Evolutionary conservation across 495 filamentous ascomycete genomes (phyloP), one percentile per base, ranked within the genome.

Genomic region (Penicillium lagena): DNA sequence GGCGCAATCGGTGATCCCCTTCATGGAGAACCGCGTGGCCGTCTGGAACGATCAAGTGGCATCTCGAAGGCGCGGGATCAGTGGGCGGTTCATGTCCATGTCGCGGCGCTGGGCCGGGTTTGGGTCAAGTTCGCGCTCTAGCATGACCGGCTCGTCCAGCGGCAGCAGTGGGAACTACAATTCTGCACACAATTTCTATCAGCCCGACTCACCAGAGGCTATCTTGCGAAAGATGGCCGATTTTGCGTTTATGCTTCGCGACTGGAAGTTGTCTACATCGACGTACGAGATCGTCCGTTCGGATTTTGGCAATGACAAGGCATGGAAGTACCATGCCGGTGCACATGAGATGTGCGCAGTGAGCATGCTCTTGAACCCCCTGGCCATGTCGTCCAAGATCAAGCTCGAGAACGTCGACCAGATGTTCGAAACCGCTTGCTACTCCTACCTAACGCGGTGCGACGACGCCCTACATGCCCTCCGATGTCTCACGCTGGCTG

Each of bases 1-100:
- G 11, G 89, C 85, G 8, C 90, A 96, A 56, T 95, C 89, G 2
- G 76, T 98, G 10, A 76, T 98, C 29, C 93, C 93, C 0, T 88
- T 84, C 43, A 97, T 98, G 94, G 93, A 98, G 64, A 86, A 89
- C 39, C 78, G 83, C 51, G 76, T 91, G 8, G 82, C 89, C 17
- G 77, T 87, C 4, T 98, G 93, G 93, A 98, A 98, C 58, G 93
- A 98, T 56, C 90, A 96, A 66, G 83, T 97, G 7, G 90, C 89
- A n/a, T 95, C 94, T 11, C 73, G 86, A 37, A 72, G 93, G 35
- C 80, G 88, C 42, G 94, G 94, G 29, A 73, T 98, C 43, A 84
- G 83, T 47, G 93, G 93, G 11, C 80, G 89, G 2, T 89, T 98
- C 58, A 85, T 95, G 68, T 90, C 84, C n/a, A 71, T 97, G 47